Conservation (phyloP, 306 rosid genomes). For the Alnus rubra region DNA sequence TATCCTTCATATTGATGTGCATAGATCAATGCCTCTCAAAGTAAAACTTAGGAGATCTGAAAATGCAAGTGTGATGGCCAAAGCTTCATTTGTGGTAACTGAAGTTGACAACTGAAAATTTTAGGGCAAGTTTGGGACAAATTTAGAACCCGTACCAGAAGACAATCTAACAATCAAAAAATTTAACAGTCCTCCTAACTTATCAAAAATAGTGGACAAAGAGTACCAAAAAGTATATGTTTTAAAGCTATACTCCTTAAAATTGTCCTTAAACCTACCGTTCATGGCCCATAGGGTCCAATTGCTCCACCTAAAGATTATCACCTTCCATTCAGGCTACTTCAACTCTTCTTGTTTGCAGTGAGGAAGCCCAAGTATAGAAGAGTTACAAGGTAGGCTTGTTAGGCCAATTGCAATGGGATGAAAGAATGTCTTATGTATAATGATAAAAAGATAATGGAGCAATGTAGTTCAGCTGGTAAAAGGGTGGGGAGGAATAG, state of each 20-base stretch:
- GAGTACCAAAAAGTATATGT: not conserved
- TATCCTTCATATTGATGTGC: not conserved
- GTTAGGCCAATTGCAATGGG: not conserved
- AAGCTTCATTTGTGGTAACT: not conserved
- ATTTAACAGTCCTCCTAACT: not conserved
- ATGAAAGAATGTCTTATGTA: not conserved
- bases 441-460: not conserved
- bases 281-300: not conserved
- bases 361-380: not conserved
- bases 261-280: not conserved
- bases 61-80: not conserved
- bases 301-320: not conserved
- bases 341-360: not conserved
- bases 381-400: not conserved
- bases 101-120: not conserved
- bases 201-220: too few species aligned
- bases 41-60: not conserved
- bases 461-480: not conserved
- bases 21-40: not conserved
- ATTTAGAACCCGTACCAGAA: not conserved
- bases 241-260: not conserved
- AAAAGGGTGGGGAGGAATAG: not conserved
- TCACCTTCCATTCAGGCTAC: not conserved
- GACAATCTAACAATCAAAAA: not conserved
- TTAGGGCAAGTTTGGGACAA: not conserved